Evolutionary conservation across 345 rosid species (phyloP), one percentile per base, ranked within the genome.

Genomic region (Psidium friedrichsthalianum): DNA sequence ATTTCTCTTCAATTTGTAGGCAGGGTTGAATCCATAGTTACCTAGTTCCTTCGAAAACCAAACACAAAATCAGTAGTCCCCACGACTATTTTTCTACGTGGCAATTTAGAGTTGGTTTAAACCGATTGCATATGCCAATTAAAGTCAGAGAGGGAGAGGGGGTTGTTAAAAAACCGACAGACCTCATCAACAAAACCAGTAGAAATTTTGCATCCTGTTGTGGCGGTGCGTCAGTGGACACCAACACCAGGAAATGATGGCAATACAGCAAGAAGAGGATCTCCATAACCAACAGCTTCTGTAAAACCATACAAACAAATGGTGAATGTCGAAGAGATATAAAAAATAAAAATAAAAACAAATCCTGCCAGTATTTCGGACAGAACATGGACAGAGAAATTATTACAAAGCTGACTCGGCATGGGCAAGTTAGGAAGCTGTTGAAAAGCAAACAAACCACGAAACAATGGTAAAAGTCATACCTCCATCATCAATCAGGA

Each of bases 401-500:
- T 21, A 55, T 55, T 55, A 55, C 2, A 21, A 55, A 55, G 57
- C 25, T 55, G 57, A 20, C 57, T 55, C 25, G 24, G 57, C 25
- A 8, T 20, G 57, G 24, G 57, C 21, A 55, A 20, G 57, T 55
- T 2, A 20, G 25, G 57, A 55, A 55, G 24, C 25, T 8, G 11
- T 7, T 3, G 57, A 55, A 55, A 7, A 55, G 36, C 47, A 69
- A 69, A 69, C 80, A 4, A 44, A 59, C 83, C 53, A 76, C 11
- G 80, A 69, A 69, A 69, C 2, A 1, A 18, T 69, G 80, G 78
- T 69, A 20, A 69, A 69, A 36, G 82, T 51, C 86, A n/a, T 93
- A 97, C 99, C 98, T 95, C 97, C 98, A 58, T 95, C 97, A 82
- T 93, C 87, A 52, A 93, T 89, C 84, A 97, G 94, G 88, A 97